Evolutionary conservation across 176 grass and related monocot species (phyloP), one percentile per base, ranked within the genome.

Genomic region (Bolboschoenus planiculmis): DNA sequence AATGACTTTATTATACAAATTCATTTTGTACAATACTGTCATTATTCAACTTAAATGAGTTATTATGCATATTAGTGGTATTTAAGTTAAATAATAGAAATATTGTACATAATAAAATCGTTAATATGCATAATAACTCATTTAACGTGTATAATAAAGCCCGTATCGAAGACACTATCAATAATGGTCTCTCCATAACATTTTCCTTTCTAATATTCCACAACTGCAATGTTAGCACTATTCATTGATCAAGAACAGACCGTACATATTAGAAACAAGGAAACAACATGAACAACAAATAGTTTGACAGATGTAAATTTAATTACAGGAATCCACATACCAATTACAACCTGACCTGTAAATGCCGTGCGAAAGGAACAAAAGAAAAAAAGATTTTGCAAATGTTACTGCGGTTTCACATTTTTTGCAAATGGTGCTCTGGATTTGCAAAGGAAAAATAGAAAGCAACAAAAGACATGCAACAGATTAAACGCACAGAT

Each of bases 401-500:
- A 65, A 61, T 4, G 5, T 65, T 65, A 65, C 14, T 2, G 30
- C 31, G 31, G 62, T 65, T 18, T 65, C 62, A 18, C 62, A 65
- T 35, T 18, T 65, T 60, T 65, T 34, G 50, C 14, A 36, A 4
- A 33, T 34, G 61, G 18, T 75, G 20, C 10, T 47, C 10, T 75
- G 24, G 11, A 43, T 15, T 43, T 47, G 36, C 34, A 75, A 47
- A 76, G 13, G 20, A 76, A 34, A 78, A 35, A 56, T 11, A 39
- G 3, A 34, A 7, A 29, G 57, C 36, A 62, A 35, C 1, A 81
- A 40, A 14, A 43, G 54, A 60, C 55, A 56, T 56, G 78, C 36
- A 80, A 60, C 78, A 80, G 31, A 80, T 80, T 58, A 11, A 80
- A 80, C 30, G 1, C 54, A 60, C 13, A 61, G 11, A 60, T 56